Base-by-base conservation (phyloP, 1,284 basidiomycete species). In the Trichosporon ovoides region DNA sequence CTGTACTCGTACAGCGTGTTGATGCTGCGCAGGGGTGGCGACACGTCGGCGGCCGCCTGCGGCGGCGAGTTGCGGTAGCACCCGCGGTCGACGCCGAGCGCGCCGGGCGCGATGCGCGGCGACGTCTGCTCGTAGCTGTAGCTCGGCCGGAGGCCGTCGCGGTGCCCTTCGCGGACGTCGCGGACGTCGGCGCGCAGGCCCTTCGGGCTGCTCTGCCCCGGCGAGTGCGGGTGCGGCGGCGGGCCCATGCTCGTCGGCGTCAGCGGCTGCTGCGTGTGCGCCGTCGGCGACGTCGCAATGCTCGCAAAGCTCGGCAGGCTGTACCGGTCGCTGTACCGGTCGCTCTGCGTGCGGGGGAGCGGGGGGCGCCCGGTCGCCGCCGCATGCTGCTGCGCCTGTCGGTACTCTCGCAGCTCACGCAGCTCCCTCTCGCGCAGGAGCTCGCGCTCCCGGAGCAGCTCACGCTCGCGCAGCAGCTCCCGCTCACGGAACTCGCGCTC, bases 321-420 rank as follows among this genome's bases (percentile, higher is more conserved):
- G 50, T 43, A 53, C 7, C 57, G 55, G 13, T 55, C 57, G n/a
- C 49, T 19, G 46, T 57, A 57, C n/a, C 56, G 13, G 33, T 62
- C 61, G 38, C 61, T 62, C 37, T 59, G 61, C 10, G 61, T 28
- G 14, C 61, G 55, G 19, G 48, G 52, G 12, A 62, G 56, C 0
- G 55, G 37, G 4, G 61, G 61, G 4, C 58, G 58, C 1, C 40
- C 34, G 12, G 33, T 18, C 16, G 49, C 33, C 49, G 34, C 33
- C 20, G 37, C n/a, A 16, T 34, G 28, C 31, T 31, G 48, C 48
- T 33, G 28, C 38, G 36, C 51, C 46, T 60, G 56, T 28, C 43
- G 28, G 54, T 55, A 58, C 24, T 50, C 50, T 7, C 52, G 22
- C 11, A 36, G 35, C 22, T 38, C 62, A 7, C 57, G 52, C 13